Percentiles rank a stretch among this genome's conserved stretches.
phyloP scores from a whole-genome alignment of 129 eudicot genomes.

The Ambrosia artemisiifolia region DNA sequence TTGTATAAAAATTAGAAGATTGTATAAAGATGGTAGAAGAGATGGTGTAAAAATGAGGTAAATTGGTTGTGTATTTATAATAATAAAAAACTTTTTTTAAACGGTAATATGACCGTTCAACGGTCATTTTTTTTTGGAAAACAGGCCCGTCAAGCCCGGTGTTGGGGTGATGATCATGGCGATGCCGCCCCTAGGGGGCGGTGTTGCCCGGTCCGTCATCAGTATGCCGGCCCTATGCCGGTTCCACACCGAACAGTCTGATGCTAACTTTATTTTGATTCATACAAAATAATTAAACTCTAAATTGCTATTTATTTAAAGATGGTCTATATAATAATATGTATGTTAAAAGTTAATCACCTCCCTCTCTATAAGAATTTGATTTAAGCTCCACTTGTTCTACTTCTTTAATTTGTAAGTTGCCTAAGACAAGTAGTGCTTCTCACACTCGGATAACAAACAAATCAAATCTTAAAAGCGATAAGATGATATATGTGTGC shows the following conservation, averaged over 20 bases:
- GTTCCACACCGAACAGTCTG: no score
- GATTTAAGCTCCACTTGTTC: background rate
- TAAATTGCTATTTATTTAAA: background rate
- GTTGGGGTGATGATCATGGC: no score
- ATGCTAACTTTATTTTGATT: background rate
- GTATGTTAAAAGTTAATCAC: background rate
- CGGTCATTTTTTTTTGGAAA: no score
- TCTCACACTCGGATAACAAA: background rate
- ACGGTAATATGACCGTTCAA: no score
- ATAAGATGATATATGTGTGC: background rate
- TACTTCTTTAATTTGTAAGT: background rate
- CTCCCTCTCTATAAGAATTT: background rate
- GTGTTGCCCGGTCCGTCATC: no score
- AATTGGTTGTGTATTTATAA: no score
- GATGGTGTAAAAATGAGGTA: no score
- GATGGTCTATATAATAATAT: background rate
- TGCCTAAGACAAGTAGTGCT: background rate
- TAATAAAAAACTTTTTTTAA: no score
- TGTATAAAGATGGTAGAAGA: no score
- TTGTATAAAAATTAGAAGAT: no score
- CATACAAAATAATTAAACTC: background rate
- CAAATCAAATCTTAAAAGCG: background rate
- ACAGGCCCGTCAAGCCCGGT: background rate
- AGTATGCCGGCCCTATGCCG: no score
- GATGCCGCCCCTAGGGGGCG: no score